phyloP scores from a whole-genome alignment of 164 flowering plant species.

The Litsea cubeba region DNA sequence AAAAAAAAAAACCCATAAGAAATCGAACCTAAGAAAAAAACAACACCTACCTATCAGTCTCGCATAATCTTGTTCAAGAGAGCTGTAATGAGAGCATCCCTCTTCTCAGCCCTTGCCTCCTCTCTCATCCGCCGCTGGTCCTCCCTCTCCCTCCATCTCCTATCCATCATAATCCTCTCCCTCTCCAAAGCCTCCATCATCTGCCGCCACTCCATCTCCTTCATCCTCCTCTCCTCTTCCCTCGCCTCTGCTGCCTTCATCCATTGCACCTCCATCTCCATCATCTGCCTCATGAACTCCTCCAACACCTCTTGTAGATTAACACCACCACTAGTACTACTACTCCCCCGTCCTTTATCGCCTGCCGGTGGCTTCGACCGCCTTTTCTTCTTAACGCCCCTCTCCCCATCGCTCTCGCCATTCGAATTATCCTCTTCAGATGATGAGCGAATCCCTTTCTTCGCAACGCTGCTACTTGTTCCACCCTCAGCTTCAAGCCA shows the following conservation, averaged over 20 bases:
- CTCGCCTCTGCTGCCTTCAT: constrained; percentile 50
- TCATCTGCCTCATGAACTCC: constrained; percentile 69
- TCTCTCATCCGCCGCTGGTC: constrained; percentile 72
- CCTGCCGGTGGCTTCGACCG: constrained; percentile 11
- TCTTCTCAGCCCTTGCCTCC: constrained; percentile 83
- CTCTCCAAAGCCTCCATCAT: constrained; percentile 72
- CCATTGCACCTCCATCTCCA: constrained; percentile 76
- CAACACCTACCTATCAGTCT: constrained; percentile 17
- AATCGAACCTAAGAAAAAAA: neutral
- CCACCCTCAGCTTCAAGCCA: constrained; percentile 46
- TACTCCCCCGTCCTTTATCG: neutral
- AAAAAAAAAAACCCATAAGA: neutral
- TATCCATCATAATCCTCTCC: constrained; percentile 73
- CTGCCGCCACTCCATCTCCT: constrained; percentile 77
- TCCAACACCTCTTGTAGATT: constrained; percentile 55
- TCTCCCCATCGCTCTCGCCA: constrained; percentile 40
- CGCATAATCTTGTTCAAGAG: constrained; percentile 67
- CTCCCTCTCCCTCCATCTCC: constrained; percentile 78
- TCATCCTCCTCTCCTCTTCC: constrained; percentile 64
- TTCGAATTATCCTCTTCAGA: constrained; percentile 66
- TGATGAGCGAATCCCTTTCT: constrained; percentile 40
- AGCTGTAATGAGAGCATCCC: constrained; percentile 73
- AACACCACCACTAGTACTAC: constrained; percentile 8
- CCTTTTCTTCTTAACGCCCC: constrained; percentile 29
- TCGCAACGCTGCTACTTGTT: constrained; percentile 30